Evolutionary conservation across 116 monocot genomes (phyloP).

Genomic region (Posidonia oceanica): DNA sequence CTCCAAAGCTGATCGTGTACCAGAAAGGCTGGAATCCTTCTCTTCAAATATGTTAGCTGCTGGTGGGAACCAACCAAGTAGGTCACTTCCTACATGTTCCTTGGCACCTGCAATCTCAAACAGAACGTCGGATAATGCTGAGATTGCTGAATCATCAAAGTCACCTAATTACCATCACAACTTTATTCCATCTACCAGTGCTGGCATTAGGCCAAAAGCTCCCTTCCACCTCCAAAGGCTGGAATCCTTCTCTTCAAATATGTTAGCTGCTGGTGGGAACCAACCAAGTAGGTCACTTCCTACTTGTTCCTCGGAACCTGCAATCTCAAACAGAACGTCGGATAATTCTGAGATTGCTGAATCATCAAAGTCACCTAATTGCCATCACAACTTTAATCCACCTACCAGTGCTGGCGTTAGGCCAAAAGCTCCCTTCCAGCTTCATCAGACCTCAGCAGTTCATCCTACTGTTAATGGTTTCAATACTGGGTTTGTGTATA

Average conservation of each 20-base stretch:
- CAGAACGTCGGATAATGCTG: slow-evolving; percentile 8
- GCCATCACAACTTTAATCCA: slow-evolving; percentile 4
- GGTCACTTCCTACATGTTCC: slow-evolving; percentile 1
- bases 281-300: slow-evolving; percentile 1
- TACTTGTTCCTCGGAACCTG: slow-evolving; percentile 5
- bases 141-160: neutral
- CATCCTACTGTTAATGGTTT: slow-evolving; percentile 37
- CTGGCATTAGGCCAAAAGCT: slow-evolving; percentile 11
- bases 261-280: neutral
- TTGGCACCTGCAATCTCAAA: neutral
- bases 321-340: neutral
- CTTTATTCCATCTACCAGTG: neutral
- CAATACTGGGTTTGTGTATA: slow-evolving; percentile 15
- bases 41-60: slow-evolving; percentile 1
- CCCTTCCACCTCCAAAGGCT: slow-evolving; percentile 28
- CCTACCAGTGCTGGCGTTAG: slow-evolving; percentile 1
- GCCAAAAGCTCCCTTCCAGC: slow-evolving; percentile 24
- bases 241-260: slow-evolving; percentile 2
- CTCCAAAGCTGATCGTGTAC: slow-evolving; percentile 5
- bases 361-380: neutral
- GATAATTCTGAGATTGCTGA: slow-evolving; percentile 4
- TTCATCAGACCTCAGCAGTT: slow-evolving; percentile 14
- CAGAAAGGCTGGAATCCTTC: slow-evolving; percentile 11
- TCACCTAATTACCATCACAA: slow-evolving; percentile 11
- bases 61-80: neutral